Conservation (phyloP, 1,139 yeast genomes). For the Blastobotrys elegans region DNA sequence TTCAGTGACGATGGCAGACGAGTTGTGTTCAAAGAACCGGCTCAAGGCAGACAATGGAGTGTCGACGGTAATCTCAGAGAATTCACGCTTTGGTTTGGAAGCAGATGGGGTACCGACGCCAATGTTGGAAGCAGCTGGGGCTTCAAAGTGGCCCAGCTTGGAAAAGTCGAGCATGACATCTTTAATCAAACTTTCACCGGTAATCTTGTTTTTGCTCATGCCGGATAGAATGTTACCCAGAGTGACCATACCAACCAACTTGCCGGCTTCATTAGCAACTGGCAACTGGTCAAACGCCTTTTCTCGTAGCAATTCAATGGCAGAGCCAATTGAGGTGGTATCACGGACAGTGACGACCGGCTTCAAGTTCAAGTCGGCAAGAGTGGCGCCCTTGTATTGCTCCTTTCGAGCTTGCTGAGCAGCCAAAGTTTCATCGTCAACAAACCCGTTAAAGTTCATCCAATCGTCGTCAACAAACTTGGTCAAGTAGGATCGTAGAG, state of each 20-base stretch:
- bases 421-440: conserved; percentile 43
- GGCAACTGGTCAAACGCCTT: conserved; percentile 88
- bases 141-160: conserved; percentile 50
- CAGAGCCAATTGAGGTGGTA: conserved; percentile 57
- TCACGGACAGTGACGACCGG: conserved; percentile 76
- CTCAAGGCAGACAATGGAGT: conserved; percentile 67
- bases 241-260: conserved; percentile 72
- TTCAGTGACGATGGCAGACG: conserved; percentile 82
- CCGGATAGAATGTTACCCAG: conserved; percentile 67
- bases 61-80: conserved; percentile 62
- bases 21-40: conserved; percentile 79
- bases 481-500: conserved; percentile 79
- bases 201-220: conserved; percentile 58
- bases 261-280: conserved; percentile 56
- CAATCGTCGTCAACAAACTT: conserved; percentile 91
- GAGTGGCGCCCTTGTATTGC: conserved; percentile 54
- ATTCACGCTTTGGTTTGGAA: conserved; percentile 55
- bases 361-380: conserved; percentile 66
- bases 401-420: conserved; percentile 43
- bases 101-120: conserved; percentile 41
- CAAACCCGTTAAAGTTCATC: conserved; percentile 77
- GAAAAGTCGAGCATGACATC: conserved; percentile 71
- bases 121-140: conserved; percentile 36
- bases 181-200: conserved; percentile 56
- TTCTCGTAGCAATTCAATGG: conserved; percentile 64